A percentile compares a stretch with the other conserved stretches of the same genome.
phyloP scores from a whole-genome alignment of 2,329 filamentous ascomycete species.

The Aureobasidium zeae region DNA sequence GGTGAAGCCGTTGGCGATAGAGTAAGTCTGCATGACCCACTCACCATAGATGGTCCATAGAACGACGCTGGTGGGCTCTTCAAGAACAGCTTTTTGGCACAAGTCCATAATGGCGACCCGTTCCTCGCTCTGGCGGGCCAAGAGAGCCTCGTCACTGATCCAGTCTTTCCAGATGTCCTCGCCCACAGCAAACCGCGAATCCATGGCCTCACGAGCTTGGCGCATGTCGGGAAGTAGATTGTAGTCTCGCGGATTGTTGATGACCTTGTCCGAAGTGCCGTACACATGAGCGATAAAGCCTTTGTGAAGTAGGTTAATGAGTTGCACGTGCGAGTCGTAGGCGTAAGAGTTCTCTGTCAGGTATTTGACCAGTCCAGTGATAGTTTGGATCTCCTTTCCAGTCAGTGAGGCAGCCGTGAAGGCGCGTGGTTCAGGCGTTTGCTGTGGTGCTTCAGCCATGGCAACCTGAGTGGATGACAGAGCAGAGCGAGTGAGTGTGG shows the following conservation, averaged over 20 bases:
- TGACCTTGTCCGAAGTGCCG: constrained; percentile 17
- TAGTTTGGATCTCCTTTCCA: constrained; percentile 34
- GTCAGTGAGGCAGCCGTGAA: constrained; percentile 37
- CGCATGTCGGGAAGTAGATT: constrained; percentile 38
- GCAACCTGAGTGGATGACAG: constrained; percentile 37
- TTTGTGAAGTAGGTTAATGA: constrained; percentile 41
- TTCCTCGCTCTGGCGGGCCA: constrained; percentile 53
- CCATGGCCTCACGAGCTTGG: constrained; percentile 49
- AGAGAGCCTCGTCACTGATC: constrained; percentile 60
- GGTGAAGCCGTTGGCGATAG: constrained; percentile 53
- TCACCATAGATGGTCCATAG: constrained; percentile 73
- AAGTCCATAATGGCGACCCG: constrained; percentile 62
- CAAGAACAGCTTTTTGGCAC: constrained; percentile 58
- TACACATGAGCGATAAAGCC: constrained; percentile 37
- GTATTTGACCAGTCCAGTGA: constrained; percentile 36
- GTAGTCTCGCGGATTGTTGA: constrained; percentile 32
- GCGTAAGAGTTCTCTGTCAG: constrained; percentile 41
- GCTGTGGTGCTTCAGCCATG: constrained; percentile 39
- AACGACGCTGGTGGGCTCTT: constrained; percentile 63
- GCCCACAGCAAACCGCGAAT: constrained; percentile 58
- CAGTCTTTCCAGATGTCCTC: constrained; percentile 72
- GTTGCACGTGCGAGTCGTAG: constrained; percentile 39
- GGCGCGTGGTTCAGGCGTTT: constrained; percentile 34
- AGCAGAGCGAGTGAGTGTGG: constrained; percentile 32
- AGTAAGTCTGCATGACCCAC: constrained; percentile 64